A percentile compares a stretch with the other conserved stretches of the same genome.
Conservation (phyloP, 768 basidiomycete species). For the Termitomyces heimii region DNA sequence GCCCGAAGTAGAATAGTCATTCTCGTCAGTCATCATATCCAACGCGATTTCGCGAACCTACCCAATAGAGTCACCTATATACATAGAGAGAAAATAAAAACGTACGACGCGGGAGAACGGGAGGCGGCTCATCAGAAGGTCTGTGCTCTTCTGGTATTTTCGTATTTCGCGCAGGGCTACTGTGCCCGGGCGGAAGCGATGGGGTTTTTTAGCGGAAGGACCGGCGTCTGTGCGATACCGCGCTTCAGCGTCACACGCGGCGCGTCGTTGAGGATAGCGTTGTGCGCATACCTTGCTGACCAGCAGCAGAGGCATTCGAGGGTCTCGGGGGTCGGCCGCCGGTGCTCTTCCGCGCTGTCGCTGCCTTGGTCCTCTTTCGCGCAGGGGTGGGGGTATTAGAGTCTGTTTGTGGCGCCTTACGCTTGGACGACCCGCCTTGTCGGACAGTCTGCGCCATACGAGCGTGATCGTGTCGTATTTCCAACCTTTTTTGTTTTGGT, state of each 20-base stretch:
- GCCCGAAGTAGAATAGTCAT: constrained; percentile 48
- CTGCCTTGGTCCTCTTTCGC: constrained; percentile 42
- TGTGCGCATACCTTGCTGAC: constrained; percentile 4
- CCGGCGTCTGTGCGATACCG: not conserved
- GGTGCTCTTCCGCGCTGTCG: constrained; percentile 83
- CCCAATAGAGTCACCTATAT: too few species aligned
- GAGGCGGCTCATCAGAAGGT: constrained; percentile 79
- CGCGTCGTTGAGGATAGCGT: not conserved
- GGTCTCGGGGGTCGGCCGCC: constrained; percentile 54
- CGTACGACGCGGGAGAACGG: constrained; percentile 90
- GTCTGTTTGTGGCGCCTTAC: constrained; percentile 36
- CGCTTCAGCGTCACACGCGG: not conserved
- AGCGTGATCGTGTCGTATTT: too few species aligned
- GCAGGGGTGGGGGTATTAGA: constrained; percentile 43
- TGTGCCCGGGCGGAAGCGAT: constrained; percentile 85
- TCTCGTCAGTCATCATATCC: constrained; percentile 81
- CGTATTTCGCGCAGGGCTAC: constrained; percentile 89
- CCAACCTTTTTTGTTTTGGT: too few species aligned
- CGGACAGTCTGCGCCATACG: constrained; percentile 78
- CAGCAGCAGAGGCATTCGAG: constrained; percentile 17
- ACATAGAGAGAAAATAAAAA: constrained; percentile 15
- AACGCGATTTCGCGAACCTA: constrained; percentile 94
- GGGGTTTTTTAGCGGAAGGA: constrained; percentile 34
- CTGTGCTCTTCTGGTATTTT: constrained; percentile 92
- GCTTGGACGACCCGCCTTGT: constrained; percentile 38